Percentiles rank a stretch among this genome's conserved stretches.
Conservation (phyloP, 177 flowering plant genomes). For the Vitis hybrid region DNA sequence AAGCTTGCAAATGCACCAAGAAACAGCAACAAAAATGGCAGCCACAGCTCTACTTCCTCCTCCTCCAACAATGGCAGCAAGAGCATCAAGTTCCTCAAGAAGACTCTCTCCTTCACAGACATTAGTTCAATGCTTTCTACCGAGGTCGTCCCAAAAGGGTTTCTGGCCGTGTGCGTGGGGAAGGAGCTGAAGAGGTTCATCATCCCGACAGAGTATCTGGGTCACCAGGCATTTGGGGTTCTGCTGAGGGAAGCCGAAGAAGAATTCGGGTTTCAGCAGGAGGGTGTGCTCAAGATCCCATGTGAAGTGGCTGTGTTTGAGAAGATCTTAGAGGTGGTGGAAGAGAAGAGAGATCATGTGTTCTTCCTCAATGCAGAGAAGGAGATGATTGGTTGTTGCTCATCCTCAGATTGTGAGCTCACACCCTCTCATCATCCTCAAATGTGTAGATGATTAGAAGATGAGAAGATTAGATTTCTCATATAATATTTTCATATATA, state of each 20-base stretch:
- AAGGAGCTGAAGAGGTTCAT: slow-evolving; percentile 63
- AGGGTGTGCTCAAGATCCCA: slow-evolving; percentile 77
- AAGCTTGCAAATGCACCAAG: slow-evolving; percentile 61
- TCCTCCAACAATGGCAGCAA: slow-evolving; percentile 19
- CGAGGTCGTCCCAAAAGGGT: slow-evolving; percentile 69
- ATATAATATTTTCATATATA: too few relatives aligned
- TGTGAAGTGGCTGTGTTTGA: slow-evolving; percentile 68
- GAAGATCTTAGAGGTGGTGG: slow-evolving; percentile 63
- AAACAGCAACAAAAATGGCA: slow-evolving; percentile 11
- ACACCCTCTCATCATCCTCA: slow-evolving; percentile 38
- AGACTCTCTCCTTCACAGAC: slow-evolving; percentile 67
- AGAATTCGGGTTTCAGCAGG: slow-evolving; percentile 83
- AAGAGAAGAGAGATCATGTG: slow-evolving; percentile 41
- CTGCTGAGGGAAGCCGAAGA: slow-evolving; percentile 80
- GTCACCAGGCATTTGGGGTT: slow-evolving; percentile 62
- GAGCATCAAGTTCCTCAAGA: slow-evolving; percentile 67
- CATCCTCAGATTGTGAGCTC: slow-evolving; percentile 41
- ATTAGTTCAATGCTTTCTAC: slow-evolving; percentile 3
- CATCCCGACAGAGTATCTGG: slow-evolving; percentile 69
- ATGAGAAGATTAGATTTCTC: too few relatives aligned
- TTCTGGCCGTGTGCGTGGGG: slow-evolving; percentile 76
- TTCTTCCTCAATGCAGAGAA: slow-evolving; percentile 30
- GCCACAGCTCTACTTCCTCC: neutral
- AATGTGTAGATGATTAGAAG: slow-evolving; percentile 46
- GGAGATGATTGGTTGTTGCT: slow-evolving; percentile 30